Evolutionary conservation across 495 filamentous ascomycete genomes (phyloP), one percentile per base, ranked within the genome.

Genomic region (Penicillium cinerascens): DNA sequence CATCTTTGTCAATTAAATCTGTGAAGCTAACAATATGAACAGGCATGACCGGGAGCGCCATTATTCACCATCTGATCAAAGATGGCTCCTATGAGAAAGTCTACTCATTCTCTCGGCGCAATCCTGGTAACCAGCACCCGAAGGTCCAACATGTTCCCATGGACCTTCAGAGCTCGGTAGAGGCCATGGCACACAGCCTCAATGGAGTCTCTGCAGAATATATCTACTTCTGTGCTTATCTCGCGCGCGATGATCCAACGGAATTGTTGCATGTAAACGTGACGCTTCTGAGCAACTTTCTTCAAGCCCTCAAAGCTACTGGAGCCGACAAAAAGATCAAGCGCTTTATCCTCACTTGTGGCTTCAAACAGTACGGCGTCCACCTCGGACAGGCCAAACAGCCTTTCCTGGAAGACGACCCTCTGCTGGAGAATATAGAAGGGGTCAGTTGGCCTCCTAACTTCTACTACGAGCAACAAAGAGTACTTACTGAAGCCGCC

Each of bases 351-450:
- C 68, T 82, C 25, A 77, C 80, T 2, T 78, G 74, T 9, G 79
- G 81, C 2, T 64, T 68, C 15, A 83, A 82, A 56, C 76, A 83
- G 42, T 84, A 84, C 55, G 78, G 82, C 23, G 77, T 81, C 1
- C 74, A 82, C 58, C 67, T 79, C 2, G 78, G 78, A n/a, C 49
- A 49, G n/a, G 38, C 54, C 20, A 74, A 74, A 48, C 68, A 72
- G 47, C 70, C 75, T n/a, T 68, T 80, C 58, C 50, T 61, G 26
- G 78, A 81, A 59, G 62, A 66, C 11, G 77, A 80, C 50, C 71
- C 67, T 13, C 65, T 61, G 58, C 55, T 78, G 27, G 65, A 68
- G 18, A 39, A 7, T 6, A 18, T 1, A 13, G 53, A 50, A 10
- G 49, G 54, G 3, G 35, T 47, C 6, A 51, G 58, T 2, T 65